Percentiles rank a stretch among this genome's conserved stretches.
phyloP scores from a whole-genome alignment of 78 protist genomes.

The Dictyostelium capitatum region DNA sequence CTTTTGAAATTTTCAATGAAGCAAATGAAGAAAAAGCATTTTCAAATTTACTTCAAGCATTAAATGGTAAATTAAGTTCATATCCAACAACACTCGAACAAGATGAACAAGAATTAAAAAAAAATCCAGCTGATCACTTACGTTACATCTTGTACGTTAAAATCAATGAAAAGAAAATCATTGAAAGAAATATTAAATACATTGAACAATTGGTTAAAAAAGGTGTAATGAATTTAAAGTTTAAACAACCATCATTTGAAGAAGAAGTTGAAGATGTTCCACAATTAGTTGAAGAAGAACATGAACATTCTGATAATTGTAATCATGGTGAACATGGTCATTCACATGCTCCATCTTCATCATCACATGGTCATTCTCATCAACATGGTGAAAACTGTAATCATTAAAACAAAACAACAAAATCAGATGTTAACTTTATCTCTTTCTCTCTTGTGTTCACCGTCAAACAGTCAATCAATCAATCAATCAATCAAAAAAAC shows the following conservation, averaged over 20 bases:
- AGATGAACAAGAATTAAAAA: constrained; percentile 36
- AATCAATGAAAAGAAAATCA: constrained; percentile 68
- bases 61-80: constrained; percentile 10
- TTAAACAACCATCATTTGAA: neutral
- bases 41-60: neutral
- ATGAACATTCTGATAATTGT: neutral
- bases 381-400: constrained; percentile 36
- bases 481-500: too few relatives aligned
- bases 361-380: neutral
- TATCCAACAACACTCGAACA: constrained; percentile 45
- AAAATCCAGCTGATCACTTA: constrained; percentile 34
- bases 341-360: neutral
- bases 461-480: too few relatives aligned
- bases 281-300: neutral
- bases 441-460: too few relatives aligned
- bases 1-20: neutral
- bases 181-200: constrained; percentile 32
- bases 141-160: constrained; percentile 12
- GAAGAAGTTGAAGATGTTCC: neutral
- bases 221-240: constrained; percentile 32
- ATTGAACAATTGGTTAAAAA: constrained; percentile 31
- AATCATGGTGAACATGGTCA: constrained; percentile 24
- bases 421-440: too few relatives aligned
- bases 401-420: neutral
- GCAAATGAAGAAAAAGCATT: constrained; percentile 43